Conservation (phyloP, 2,329 filamentous ascomycete species). For the Colletotrichum lupini region DNA sequence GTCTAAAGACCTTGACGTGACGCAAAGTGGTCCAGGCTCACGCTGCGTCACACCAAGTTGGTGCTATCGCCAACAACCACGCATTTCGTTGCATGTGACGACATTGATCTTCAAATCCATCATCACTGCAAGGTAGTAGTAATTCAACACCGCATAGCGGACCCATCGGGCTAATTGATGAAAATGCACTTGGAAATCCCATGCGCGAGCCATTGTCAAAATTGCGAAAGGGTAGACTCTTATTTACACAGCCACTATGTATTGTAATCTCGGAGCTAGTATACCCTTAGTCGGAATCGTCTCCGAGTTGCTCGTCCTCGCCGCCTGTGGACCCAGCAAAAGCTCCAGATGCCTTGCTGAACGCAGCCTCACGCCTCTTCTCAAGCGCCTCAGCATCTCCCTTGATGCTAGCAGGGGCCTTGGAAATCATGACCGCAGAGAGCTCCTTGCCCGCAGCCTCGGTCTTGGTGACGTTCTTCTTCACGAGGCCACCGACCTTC, state of each 20-base stretch:
- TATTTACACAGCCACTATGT: not conserved
- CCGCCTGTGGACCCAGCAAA: constrained; percentile 19
- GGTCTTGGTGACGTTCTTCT: constrained; percentile 29
- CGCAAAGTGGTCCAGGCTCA: not conserved
- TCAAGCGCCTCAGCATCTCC: constrained; percentile 14
- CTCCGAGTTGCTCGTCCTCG: constrained; percentile 25
- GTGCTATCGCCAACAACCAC: not conserved
- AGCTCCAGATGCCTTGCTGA: constrained; percentile 14
- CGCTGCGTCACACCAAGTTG: not conserved
- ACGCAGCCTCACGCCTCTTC: constrained; percentile 22
- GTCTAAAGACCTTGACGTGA: not conserved
- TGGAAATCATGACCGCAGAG: constrained; percentile 13
- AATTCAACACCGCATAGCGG: not conserved
- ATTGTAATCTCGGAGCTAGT: not conserved
- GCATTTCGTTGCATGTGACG: not conserved
- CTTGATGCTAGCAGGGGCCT: constrained; percentile 12
- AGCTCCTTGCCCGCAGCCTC: constrained; percentile 26
- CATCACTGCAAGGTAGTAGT: not conserved
- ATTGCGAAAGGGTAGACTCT: not conserved
- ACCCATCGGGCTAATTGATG: not conserved
- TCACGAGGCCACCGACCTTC: constrained; percentile 23
- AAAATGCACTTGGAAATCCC: not conserved
- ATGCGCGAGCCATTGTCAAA: no score
- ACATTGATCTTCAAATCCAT: not conserved
- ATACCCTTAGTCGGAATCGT: constrained; percentile 18